phyloP scores from a whole-genome alignment of 495 filamentous ascomycete genomes.

The Neurospora tetrasperma region DNA sequence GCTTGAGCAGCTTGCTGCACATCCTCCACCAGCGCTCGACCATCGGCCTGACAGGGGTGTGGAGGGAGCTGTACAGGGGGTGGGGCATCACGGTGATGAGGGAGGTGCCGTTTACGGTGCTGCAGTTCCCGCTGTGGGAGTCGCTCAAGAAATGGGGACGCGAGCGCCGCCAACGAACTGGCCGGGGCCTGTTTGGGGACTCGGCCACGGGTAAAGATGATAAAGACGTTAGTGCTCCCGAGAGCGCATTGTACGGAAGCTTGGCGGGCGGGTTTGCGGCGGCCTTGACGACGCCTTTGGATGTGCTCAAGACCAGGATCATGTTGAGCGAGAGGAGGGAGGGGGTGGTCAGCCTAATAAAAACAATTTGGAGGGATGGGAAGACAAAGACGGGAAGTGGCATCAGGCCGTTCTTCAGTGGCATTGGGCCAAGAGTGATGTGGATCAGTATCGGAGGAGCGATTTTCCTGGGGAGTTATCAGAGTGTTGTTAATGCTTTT shows the following conservation, averaged over 20 bases:
- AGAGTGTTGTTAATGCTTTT: slow-evolving; percentile 73
- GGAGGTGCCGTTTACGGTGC: slow-evolving; percentile 92
- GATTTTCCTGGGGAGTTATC: slow-evolving; percentile 92
- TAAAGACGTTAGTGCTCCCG: slow-evolving; percentile 52
- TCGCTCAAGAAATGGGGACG: slow-evolving; percentile 57
- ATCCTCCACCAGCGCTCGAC: slow-evolving; percentile 49
- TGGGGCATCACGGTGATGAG: slow-evolving; percentile 86
- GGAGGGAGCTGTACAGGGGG: slow-evolving; percentile 80
- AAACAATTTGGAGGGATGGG: slow-evolving; percentile 50
- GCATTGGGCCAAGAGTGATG: slow-evolving; percentile 76
- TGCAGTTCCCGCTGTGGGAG: slow-evolving; percentile 98
- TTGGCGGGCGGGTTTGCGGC: slow-evolving; percentile 78
- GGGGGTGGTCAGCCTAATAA: slow-evolving; percentile 48
- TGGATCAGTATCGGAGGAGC: slow-evolving; percentile 94
- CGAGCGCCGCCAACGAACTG: slow-evolving; percentile 23
- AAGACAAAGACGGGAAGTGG: slow-evolving; percentile 36
- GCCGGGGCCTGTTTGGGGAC: slow-evolving; percentile 40
- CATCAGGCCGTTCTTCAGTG: slow-evolving; percentile 69
- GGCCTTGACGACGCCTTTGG: slow-evolving; percentile 81
- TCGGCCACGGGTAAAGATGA: slow-evolving; percentile 27
- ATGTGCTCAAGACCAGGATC: slow-evolving; percentile 92
- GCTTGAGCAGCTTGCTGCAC: slow-evolving; percentile 46
- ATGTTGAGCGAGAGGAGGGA: slow-evolving; percentile 68
- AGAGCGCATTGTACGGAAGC: slow-evolving; percentile 81
- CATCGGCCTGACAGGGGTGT: slow-evolving; percentile 46